These are phyloP conservation scores for Aureobasidium leucospermi DNA, from an alignment of 2,329 filamentous ascomycete genomes.

Conservation along the genomic window DNA sequence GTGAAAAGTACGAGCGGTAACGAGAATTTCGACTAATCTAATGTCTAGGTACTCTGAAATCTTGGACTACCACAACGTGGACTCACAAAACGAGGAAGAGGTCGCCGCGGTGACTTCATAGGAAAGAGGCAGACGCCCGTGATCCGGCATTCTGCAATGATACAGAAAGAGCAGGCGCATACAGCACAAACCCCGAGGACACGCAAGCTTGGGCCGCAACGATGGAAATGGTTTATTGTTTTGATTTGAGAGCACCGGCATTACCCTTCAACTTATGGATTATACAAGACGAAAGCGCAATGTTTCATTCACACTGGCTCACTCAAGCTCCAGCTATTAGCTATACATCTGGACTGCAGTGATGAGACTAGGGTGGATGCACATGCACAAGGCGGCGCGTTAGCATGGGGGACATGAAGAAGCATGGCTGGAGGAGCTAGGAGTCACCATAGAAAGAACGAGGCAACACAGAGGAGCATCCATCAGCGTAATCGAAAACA, in stretches of 20 bases:
- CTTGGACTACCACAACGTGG: conserved; percentile 95
- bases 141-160: not conserved
- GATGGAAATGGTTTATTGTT: conserved; percentile 12
- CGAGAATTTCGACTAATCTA: not conserved
- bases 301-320: not conserved
- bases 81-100: conserved; percentile 36
- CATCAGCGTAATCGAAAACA: not conserved
- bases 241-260: conserved; percentile 7
- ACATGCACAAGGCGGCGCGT: not conserved
- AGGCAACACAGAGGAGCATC: conserved; percentile 1
- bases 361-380: not conserved
- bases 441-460: conserved; percentile 8
- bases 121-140: not conserved
- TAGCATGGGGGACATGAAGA: not conserved
- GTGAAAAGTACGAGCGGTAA: not conserved
- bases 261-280: not conserved
- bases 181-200: conserved; percentile 6
- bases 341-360: not conserved
- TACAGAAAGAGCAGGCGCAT: conserved; percentile 11
- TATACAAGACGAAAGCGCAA: not conserved
- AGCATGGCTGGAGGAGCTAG: conserved; percentile 9
- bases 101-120: not conserved
- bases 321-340: not conserved
- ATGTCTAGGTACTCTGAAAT: conserved; percentile 86
- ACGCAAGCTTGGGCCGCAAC: conserved; percentile 10